These are phyloP conservation scores for Cercospora berteroae DNA, from an alignment of 2,329 filamentous ascomycete species.

Conservation along the genomic window DNA sequence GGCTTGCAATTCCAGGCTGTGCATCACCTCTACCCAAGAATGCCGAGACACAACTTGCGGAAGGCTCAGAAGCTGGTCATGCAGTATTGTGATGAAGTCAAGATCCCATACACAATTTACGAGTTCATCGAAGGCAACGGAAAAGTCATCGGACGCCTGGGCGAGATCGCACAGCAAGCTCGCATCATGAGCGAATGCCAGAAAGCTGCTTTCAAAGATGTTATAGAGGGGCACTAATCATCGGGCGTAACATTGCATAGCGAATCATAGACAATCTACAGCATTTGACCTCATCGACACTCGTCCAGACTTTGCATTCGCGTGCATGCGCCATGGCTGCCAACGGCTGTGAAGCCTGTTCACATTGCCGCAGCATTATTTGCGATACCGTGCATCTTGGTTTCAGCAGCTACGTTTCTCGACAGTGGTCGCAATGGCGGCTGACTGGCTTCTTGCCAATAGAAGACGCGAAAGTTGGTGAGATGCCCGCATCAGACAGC, in stretches of 20 bases:
- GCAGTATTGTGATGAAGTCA: slow-evolving; percentile 64
- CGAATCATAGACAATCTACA: neutral
- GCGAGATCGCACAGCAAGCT: slow-evolving; percentile 62
- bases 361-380: too few species aligned
- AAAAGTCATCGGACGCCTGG: slow-evolving; percentile 54
- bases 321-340: too few species aligned
- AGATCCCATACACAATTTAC: slow-evolving; percentile 61
- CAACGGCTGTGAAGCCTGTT: too few species aligned
- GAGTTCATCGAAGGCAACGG: slow-evolving; percentile 63
- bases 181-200: slow-evolving; percentile 59
- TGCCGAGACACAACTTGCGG: slow-evolving; percentile 67
- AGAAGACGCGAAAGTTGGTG: too few species aligned
- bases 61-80: slow-evolving; percentile 58
- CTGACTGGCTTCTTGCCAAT: too few species aligned
- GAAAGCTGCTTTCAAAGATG: slow-evolving; percentile 36
- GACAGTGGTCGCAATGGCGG: too few species aligned
- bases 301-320: too few species aligned
- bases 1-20: slow-evolving; percentile 71
- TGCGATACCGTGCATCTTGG: too few species aligned
- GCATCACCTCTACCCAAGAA: slow-evolving; percentile 67
- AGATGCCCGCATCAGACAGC: too few species aligned
- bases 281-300: too few species aligned
- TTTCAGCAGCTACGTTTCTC: too few species aligned
- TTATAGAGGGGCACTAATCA: slow-evolving; percentile 32
- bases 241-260: neutral